phyloP scores from a whole-genome alignment of 257 asterid genomes.

The Fraxinus anomala region DNA sequence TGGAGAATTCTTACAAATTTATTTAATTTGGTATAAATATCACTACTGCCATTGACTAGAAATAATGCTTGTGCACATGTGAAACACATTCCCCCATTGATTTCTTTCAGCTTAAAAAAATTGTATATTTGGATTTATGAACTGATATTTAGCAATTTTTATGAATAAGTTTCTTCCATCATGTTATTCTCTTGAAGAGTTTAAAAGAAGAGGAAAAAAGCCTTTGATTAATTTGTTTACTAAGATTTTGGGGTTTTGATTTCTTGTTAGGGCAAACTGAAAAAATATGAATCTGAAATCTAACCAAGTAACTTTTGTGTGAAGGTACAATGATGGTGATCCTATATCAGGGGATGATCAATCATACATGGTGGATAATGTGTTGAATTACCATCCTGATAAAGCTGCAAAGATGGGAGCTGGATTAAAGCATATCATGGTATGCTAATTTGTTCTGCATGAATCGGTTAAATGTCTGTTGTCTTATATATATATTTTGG shows the following conservation, averaged over 20 bases:
- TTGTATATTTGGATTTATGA: background rate
- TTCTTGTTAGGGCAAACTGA: background rate
- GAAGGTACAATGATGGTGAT: conserved; percentile 87
- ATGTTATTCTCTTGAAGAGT: conserved; percentile 1
- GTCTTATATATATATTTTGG: background rate
- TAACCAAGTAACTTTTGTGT: conserved; percentile 25
- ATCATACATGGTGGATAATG: conserved; percentile 64
- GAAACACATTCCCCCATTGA: conserved; percentile 1
- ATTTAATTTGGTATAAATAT: background rate
- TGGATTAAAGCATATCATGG: conserved; percentile 76
- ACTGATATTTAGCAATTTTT: background rate
- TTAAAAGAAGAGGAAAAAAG: background rate
- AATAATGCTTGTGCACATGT: conserved; percentile 3
- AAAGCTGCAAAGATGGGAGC: conserved; percentile 77
- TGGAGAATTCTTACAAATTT: conserved; percentile 8
- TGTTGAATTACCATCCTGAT: conserved; percentile 82
- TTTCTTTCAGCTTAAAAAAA: background rate
- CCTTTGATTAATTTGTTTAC: background rate
- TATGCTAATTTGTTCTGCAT: conserved; percentile 34
- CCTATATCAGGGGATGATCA: conserved; percentile 83
- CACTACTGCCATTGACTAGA: background rate
- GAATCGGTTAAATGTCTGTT: background rate
- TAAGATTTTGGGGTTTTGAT: conserved; percentile 11
- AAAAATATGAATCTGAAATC: background rate
- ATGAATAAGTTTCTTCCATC: background rate